Conservation (phyloP, 2,329 filamentous ascomycete genomes). For the Arthrocladium fulminans region DNA sequence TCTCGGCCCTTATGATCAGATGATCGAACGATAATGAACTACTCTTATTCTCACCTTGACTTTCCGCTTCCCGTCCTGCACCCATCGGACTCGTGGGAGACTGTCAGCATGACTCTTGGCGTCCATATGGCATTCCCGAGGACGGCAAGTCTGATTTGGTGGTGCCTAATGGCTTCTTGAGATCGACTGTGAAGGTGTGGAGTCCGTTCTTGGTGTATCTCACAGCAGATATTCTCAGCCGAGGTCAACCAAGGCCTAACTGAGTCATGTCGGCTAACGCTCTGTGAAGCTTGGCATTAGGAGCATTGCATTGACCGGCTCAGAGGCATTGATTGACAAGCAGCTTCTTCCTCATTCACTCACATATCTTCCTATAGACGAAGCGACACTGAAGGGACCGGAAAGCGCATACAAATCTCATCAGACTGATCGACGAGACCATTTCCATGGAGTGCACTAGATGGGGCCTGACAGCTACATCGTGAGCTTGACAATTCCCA, state of each 20-base stretch:
- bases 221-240: slow-evolving; percentile 48
- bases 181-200: slow-evolving; percentile 46
- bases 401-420: slow-evolving; percentile 8
- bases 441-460: slow-evolving; percentile 1
- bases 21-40: neutral
- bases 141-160: slow-evolving; percentile 14
- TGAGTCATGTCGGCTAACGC: slow-evolving; percentile 50
- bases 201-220: slow-evolving; percentile 46
- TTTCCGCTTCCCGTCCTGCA: slow-evolving; percentile 45
- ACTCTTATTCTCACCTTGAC: slow-evolving; percentile 38
- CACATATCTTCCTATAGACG: slow-evolving; percentile 1
- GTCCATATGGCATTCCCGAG: slow-evolving; percentile 25
- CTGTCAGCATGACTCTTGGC: slow-evolving; percentile 48
- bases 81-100: slow-evolving; percentile 42
- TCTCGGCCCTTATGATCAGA: neutral
- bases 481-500: slow-evolving; percentile 3
- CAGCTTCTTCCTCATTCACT: slow-evolving; percentile 38
- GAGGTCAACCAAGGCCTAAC: slow-evolving; percentile 51
- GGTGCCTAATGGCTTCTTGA: slow-evolving; percentile 46
- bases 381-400: neutral
- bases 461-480: slow-evolving; percentile 8
- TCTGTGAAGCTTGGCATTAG: slow-evolving; percentile 52
- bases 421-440: slow-evolving; percentile 6
- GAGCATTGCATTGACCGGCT: slow-evolving; percentile 53
- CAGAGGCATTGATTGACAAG: slow-evolving; percentile 54